A percentile compares a stretch with the other conserved stretches of the same genome.
phyloP scores from a whole-genome alignment of 768 basidiomycete genomes.

The Pleurotus djamor region DNA sequence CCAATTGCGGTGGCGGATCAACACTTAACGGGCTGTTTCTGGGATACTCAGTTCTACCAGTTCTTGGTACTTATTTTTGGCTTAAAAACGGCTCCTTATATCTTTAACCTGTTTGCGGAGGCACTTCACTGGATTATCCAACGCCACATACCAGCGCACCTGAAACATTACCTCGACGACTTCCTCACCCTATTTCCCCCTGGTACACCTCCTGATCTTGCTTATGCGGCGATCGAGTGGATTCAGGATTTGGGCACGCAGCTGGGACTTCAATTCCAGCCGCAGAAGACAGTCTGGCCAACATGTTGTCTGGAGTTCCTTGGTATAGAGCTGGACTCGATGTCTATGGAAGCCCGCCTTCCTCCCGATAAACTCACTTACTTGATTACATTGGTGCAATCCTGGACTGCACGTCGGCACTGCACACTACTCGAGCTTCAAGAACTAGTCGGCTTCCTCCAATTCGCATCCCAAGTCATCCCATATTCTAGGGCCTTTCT shows the following conservation, averaged over 20 bases:
- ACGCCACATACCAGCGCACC: slow-evolving; percentile 24
- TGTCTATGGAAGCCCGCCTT: slow-evolving; percentile 9
- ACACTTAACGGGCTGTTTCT: slow-evolving; percentile 11
- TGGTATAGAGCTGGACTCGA: not conserved
- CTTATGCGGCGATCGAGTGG: slow-evolving; percentile 23
- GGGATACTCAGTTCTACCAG: slow-evolving; percentile 6
- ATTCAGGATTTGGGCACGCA: slow-evolving; percentile 19
- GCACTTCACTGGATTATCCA: slow-evolving; percentile 37
- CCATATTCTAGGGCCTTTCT: slow-evolving; percentile 10
- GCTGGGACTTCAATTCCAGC: slow-evolving; percentile 27
- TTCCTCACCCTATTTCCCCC: slow-evolving; percentile 26
- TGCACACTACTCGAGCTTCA: slow-evolving; percentile 8
- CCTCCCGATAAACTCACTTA: slow-evolving; percentile 9
- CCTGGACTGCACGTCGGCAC: not conserved
- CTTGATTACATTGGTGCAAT: not conserved
- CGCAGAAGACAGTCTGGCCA: slow-evolving; percentile 23
- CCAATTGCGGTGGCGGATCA: slow-evolving; percentile 17
- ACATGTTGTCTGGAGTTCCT: not conserved
- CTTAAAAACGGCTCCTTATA: slow-evolving; percentile 18
- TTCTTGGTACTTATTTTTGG: slow-evolving; percentile 11
- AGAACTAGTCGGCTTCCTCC: slow-evolving; percentile 13
- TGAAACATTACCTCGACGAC: slow-evolving; percentile 33
- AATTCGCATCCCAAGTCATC: slow-evolving; percentile 14
- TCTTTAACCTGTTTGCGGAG: slow-evolving; percentile 37
- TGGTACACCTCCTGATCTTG: not conserved